Conservation (phyloP, 495 filamentous ascomycete species). For the Hypoxylon cercidicola region DNA sequence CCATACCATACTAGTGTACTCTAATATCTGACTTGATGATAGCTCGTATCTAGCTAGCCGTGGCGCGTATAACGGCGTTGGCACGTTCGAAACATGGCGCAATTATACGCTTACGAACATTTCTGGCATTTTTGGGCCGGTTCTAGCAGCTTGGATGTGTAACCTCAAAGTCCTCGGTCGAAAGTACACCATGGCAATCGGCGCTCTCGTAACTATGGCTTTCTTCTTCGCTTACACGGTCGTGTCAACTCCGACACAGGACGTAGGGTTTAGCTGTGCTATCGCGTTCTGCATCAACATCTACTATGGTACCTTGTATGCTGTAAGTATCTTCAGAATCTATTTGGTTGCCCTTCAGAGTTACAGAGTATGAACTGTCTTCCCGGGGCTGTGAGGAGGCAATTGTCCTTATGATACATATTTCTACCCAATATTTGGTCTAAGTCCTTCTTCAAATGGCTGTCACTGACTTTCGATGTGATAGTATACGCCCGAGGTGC, state of each 20-base stretch:
- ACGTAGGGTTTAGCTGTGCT: slow-evolving; percentile 71
- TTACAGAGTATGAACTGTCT: not conserved
- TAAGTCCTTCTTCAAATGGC: not conserved
- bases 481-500: slow-evolving; percentile 63
- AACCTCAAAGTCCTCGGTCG: slow-evolving; percentile 66
- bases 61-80: slow-evolving; percentile 51
- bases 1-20: not conserved
- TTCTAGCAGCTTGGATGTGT: slow-evolving; percentile 73
- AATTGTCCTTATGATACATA: not conserved
- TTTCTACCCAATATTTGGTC: not conserved
- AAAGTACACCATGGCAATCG: slow-evolving; percentile 73
- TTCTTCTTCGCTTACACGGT: slow-evolving; percentile 79
- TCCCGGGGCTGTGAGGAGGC: not conserved
- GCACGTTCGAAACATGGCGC: slow-evolving; percentile 69
- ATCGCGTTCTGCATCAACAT: slow-evolving; percentile 76
- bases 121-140: slow-evolving; percentile 70
- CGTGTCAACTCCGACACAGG: slow-evolving; percentile 66
- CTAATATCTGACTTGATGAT: slow-evolving; percentile 49
- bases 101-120: slow-evolving; percentile 77
- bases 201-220: slow-evolving; percentile 66
- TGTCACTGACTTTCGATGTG: not conserved
- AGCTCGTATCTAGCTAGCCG: slow-evolving; percentile 55
- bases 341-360: not conserved
- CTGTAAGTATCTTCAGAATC: slow-evolving; percentile 45
- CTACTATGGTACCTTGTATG: slow-evolving; percentile 78